A percentile compares a stretch with the other conserved stretches of the same genome.
Evolutionary conservation across 371 early-diverging fungal species (phyloP).

Genomic region (Mortierella sp.): DNA sequence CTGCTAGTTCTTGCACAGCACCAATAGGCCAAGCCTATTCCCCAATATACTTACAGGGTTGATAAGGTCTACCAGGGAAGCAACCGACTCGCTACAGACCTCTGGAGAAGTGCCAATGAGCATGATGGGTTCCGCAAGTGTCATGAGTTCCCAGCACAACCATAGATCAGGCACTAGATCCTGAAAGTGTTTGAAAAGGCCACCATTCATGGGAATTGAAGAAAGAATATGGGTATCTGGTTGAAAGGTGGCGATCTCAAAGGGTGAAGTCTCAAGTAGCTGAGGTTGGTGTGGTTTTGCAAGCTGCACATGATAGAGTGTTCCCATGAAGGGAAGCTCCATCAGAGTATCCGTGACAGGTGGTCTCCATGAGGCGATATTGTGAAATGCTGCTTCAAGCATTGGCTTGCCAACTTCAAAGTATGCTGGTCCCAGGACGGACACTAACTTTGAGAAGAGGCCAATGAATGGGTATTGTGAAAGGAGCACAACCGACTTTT

Average conservation of each 20-base stretch:
- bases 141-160: slow-evolving; percentile 94
- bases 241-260: slow-evolving; percentile 73
- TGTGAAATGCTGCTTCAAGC: slow-evolving; percentile 85
- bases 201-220: slow-evolving; percentile 68
- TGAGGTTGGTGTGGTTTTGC: slow-evolving; percentile 84
- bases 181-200: slow-evolving; percentile 83
- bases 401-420: slow-evolving; percentile 82
- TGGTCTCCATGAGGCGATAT: slow-evolving; percentile 80
- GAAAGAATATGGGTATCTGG: slow-evolving; percentile 83
- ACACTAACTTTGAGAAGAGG: slow-evolving; percentile 80
- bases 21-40: background rate
- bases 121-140: slow-evolving; percentile 92
- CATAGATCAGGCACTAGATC: slow-evolving; percentile 85
- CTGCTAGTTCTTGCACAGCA: too few relatives aligned
- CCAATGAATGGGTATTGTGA: slow-evolving; percentile 92
- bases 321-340: slow-evolving; percentile 82
- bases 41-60: slow-evolving; percentile 78
- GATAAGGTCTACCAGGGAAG: slow-evolving; percentile 89
- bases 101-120: slow-evolving; percentile 91
- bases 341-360: slow-evolving; percentile 62
- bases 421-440: slow-evolving; percentile 80
- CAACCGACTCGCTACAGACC: slow-evolving; percentile 86
- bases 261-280: slow-evolving; percentile 80
- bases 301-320: slow-evolving; percentile 74
- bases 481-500: slow-evolving; percentile 89